These are phyloP conservation scores for Hypholoma fasciculare DNA, from an alignment of 768 basidiomycete genomes.

Conservation along the genomic window DNA sequence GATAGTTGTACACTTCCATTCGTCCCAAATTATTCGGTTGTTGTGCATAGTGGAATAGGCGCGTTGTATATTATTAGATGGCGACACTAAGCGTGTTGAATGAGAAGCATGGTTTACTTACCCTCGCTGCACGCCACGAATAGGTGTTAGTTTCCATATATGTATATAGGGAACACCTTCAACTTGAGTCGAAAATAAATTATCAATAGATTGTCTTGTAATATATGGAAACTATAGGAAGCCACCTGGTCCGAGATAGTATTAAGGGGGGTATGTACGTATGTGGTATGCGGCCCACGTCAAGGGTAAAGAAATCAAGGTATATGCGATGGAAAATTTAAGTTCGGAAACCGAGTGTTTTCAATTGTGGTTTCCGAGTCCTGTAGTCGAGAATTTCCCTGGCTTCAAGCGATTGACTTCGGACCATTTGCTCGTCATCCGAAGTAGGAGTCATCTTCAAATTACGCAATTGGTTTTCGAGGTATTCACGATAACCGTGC, in stretches of 20 bases:
- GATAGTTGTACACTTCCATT: background rate
- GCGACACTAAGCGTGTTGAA: no score
- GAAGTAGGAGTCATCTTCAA: constrained; percentile 24
- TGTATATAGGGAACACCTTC: no score
- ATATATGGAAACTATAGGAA: no score
- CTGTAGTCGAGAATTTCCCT: constrained; percentile 23
- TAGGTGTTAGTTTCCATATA: no score
- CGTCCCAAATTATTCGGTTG: background rate
- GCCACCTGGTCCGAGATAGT: no score
- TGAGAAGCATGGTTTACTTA: no score
- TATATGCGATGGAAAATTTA: background rate
- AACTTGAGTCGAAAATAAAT: no score
- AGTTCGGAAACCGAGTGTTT: constrained; percentile 16
- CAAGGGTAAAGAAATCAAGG: background rate
- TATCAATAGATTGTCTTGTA: no score
- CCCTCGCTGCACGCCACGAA: no score
- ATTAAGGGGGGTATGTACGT: background rate
- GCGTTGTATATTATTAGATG: no score
- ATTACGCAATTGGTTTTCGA: constrained; percentile 36
- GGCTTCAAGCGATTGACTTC: constrained; percentile 30
- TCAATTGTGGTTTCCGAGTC: constrained; percentile 14
- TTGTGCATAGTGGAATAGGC: no score
- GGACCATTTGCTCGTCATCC: constrained; percentile 33
- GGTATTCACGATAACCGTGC: constrained; percentile 38
- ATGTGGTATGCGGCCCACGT: background rate